Base-by-base conservation (phyloP, 305 asterid genomes). In the Solanum aculeatissimum region DNA sequence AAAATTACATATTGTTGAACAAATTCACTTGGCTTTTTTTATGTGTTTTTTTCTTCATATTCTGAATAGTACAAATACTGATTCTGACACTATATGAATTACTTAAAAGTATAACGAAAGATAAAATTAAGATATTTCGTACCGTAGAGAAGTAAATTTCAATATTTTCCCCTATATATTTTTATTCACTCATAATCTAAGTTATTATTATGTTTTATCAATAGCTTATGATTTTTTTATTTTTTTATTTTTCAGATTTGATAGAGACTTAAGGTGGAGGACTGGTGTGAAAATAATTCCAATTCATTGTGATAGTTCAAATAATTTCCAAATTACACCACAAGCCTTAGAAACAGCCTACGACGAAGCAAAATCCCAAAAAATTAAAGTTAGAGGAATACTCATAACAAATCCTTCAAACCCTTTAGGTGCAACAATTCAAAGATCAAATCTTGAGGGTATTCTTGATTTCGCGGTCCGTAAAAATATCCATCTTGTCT, bases 231-330 rank as follows among this genome's bases (percentile, higher is more conserved):
- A 71, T 69, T 60, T 16, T 60, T 7, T n/a, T 65, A 25, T 2
- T 38, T 7, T 8, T 0, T 62, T 7, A 14, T 43, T 75, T 68
- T 38, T 40, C 96, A 96, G 99, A 75, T 96, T 94, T 63, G 98
- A 96, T 11, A 81, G 99, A 85, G 99, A 96, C 63, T 88, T 96
- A 79, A 88, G 98, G 57, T 96, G 99, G 99, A 89, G 99, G 84
- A 96, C 99, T 0, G 97, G 98, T 12, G 98, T 94, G 4, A 87
- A 92, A 82, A 93, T 96, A 53, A 70, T 95, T 1, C 97, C 98
- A 6, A 90, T 96, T 40, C 92, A 91, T 63, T 95, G 98, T 89
- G 86, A 93, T 49, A 94, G 98, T 62, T 94, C 97, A 13, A 95
- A 93, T 91, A 90, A 91, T 81, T 96, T 96, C 75, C 92, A 88